phyloP scores from a whole-genome alignment of 2,329 filamentous ascomycete species.

The Chaetomiaceae sp. region DNA sequence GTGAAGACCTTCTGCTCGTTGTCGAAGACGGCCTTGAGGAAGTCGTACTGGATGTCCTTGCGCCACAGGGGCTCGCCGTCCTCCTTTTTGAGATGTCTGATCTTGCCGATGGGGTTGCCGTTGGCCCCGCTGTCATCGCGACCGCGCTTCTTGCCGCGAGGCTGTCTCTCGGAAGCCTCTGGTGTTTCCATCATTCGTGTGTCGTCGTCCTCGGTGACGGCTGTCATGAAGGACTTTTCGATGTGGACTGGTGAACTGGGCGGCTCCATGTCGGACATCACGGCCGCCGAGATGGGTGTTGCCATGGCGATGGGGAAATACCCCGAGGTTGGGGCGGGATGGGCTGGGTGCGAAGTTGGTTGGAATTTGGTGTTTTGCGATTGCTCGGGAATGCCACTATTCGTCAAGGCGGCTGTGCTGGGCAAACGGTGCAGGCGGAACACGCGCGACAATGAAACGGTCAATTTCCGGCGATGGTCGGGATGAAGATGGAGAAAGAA shows the following conservation, averaged over 20 bases:
- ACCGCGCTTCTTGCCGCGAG: slow-evolving; percentile 29
- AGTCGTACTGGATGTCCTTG: slow-evolving; percentile 84
- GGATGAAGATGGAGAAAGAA: slow-evolving; percentile 1
- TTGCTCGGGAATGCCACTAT: neutral
- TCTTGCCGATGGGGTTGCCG: slow-evolving; percentile 57
- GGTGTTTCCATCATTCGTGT: slow-evolving; percentile 40
- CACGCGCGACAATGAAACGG: neutral
- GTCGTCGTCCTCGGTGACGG: slow-evolving; percentile 45
- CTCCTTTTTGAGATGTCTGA: slow-evolving; percentile 81
- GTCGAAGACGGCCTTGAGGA: slow-evolving; percentile 75
- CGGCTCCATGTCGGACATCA: slow-evolving; percentile 43
- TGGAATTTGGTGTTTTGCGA: neutral
- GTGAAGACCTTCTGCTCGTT: slow-evolving; percentile 75
- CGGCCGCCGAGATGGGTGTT: slow-evolving; percentile 22
- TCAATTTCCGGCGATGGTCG: slow-evolving; percentile 4
- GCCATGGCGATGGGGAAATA: slow-evolving; percentile 18
- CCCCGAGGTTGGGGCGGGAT: neutral
- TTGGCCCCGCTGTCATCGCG: slow-evolving; percentile 34
- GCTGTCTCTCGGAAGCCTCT: slow-evolving; percentile 34
- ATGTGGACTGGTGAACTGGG: slow-evolving; percentile 42
- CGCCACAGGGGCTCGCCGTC: slow-evolving; percentile 85
- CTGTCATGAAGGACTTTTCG: slow-evolving; percentile 46
- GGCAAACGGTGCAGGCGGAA: neutral
- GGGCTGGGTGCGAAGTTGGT: neutral
- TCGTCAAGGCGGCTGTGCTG: neutral